Conservation (phyloP, 2,329 filamentous ascomycete species). For the Colletotrichum sp. region DNA sequence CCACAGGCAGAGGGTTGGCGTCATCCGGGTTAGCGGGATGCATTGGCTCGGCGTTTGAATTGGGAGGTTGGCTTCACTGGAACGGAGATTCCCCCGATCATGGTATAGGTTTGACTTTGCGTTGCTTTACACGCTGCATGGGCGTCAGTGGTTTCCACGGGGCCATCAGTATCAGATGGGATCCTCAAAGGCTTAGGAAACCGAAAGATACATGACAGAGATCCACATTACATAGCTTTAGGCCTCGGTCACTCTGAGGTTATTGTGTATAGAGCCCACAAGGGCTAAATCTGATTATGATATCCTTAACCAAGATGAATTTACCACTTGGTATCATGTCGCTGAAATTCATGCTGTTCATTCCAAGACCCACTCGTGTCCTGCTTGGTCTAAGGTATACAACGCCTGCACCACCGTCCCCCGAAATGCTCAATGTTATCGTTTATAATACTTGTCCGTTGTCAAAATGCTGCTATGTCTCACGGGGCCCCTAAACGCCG, state of each 20-base stretch:
- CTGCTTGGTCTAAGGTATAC: neutral
- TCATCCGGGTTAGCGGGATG: conserved; percentile 7
- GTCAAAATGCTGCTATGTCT: neutral
- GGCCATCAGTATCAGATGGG: neutral
- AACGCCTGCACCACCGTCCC: neutral
- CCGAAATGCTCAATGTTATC: neutral
- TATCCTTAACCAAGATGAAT: neutral
- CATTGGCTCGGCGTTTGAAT: conserved; percentile 22
- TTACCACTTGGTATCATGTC: neutral
- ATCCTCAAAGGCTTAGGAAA: neutral
- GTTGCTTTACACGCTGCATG: neutral
- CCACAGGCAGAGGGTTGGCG: neutral
- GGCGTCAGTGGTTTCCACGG: neutral
- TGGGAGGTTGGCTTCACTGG: neutral
- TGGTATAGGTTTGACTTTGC: conserved; percentile 16
- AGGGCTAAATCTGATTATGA: neutral
- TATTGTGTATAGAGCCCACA: neutral
- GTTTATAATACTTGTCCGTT: neutral
- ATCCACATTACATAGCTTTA: neutral
- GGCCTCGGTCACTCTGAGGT: neutral
- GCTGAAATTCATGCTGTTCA: neutral
- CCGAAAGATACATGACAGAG: neutral
- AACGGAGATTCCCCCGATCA: conserved; percentile 7
- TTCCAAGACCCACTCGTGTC: neutral
- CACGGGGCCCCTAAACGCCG: neutral